phyloP scores from a whole-genome alignment of 257 asterid species.

The Lycium barbarum region DNA sequence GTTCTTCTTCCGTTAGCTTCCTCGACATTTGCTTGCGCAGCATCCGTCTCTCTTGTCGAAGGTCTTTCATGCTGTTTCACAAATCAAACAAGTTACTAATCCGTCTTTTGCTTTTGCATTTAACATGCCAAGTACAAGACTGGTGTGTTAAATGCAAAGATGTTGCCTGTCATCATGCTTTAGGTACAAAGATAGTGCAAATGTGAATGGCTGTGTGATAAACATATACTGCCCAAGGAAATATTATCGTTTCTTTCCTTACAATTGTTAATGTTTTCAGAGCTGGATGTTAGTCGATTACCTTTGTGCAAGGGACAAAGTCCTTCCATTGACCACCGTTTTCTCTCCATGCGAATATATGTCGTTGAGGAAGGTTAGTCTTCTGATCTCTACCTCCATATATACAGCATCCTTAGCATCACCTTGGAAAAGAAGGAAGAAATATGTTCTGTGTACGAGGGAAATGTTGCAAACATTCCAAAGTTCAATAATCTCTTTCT shows the following conservation, averaged over 20 bases:
- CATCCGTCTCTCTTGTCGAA: constrained; percentile 74
- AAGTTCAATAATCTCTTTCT: constrained; percentile 74
- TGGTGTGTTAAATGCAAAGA: not conserved
- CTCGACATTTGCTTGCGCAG: constrained; percentile 74
- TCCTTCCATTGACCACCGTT: constrained; percentile 63
- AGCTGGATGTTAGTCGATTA: constrained; percentile 32
- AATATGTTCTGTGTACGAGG: constrained; percentile 83
- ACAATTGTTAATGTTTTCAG: not conserved
- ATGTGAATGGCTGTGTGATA: not conserved
- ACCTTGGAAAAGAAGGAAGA: constrained; percentile 84
- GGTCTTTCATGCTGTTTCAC: constrained; percentile 63
- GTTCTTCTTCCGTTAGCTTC: constrained; percentile 77
- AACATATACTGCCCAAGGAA: not conserved
- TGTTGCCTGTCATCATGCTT: not conserved
- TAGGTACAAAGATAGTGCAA: not conserved
- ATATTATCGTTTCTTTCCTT: not conserved
- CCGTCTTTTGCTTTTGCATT: constrained; percentile 8
- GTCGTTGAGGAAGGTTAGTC: constrained; percentile 72
- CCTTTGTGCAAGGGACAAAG: constrained; percentile 70
- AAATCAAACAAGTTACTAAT: constrained; percentile 23
- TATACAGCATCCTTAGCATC: constrained; percentile 89
- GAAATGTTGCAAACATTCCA: constrained; percentile 88
- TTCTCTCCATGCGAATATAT: constrained; percentile 65
- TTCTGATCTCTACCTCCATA: constrained; percentile 84
- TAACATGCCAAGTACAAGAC: not conserved